A percentile compares a stretch with the other conserved stretches of the same genome.
Conservation (phyloP, 1,284 basidiomycete genomes). For the Puccinia triticina region DNA sequence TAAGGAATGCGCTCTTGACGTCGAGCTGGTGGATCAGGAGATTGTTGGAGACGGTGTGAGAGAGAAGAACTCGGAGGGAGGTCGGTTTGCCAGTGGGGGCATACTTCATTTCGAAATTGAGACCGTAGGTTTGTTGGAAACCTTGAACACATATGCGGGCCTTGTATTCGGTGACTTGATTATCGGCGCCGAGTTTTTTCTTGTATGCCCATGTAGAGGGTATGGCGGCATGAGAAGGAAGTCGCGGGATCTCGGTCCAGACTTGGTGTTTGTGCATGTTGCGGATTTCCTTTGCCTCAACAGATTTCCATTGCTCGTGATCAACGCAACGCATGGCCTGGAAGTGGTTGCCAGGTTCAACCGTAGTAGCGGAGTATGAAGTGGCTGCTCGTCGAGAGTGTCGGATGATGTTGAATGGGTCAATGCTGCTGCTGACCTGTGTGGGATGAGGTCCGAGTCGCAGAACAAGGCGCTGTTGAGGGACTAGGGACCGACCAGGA, state of each 20-base stretch:
- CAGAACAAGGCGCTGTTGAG: too few species aligned
- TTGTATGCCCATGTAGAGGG: background rate
- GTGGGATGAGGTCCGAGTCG: background rate
- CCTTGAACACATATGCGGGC: slow-evolving; percentile 19
- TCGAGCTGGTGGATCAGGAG: slow-evolving; percentile 19
- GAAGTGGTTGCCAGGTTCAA: background rate
- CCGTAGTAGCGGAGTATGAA: background rate
- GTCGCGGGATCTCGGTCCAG: background rate
- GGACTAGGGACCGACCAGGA: too few species aligned
- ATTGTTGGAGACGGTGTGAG: background rate
- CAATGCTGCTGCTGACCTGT: background rate
- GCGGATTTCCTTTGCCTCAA: background rate
- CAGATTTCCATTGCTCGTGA: background rate
- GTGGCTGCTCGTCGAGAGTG: background rate
- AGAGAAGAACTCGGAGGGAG: background rate
- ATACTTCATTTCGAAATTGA: background rate
- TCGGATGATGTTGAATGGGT: background rate
- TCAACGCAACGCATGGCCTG: background rate
- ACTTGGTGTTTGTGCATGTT: background rate
- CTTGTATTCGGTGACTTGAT: slow-evolving; percentile 5
- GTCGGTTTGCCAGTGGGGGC: background rate
- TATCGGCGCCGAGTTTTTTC: background rate
- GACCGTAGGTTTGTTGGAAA: slow-evolving; percentile 5
- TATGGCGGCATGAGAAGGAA: background rate
- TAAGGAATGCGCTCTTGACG: slow-evolving; percentile 16